A percentile compares a stretch with the other conserved stretches of the same genome.
Evolutionary conservation across 305 asterid species (phyloP).

Genomic region (Petunia hybrid): DNA sequence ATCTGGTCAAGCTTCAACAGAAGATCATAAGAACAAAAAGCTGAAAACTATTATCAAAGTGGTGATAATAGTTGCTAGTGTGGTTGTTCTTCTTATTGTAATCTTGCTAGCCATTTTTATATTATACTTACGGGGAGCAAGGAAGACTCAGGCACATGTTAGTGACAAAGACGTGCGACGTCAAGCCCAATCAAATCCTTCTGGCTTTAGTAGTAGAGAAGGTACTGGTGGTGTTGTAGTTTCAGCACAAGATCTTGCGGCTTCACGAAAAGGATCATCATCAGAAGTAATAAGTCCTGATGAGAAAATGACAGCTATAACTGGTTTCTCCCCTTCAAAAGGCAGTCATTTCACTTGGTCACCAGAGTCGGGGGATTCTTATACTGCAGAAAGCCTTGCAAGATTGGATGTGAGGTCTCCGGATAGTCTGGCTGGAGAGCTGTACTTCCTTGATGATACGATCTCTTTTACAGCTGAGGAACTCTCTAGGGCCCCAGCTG

Average conservation of each 20-base stretch:
- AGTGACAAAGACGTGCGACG: constrained; percentile 56
- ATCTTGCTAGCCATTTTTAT: constrained; percentile 67
- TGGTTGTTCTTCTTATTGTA: constrained; percentile 58
- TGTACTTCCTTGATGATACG: constrained; percentile 93
- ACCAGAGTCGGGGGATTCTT: constrained; percentile 90
- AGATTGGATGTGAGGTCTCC: constrained; percentile 90
- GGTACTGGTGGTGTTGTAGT: constrained; percentile 60
- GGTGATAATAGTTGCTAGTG: constrained; percentile 65
- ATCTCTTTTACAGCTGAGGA: constrained; percentile 89
- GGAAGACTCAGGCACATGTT: constrained; percentile 52
- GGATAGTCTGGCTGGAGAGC: constrained; percentile 87
- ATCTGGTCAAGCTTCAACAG: constrained; percentile 51
- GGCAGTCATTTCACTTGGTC: constrained; percentile 91
- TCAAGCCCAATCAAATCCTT: constrained; percentile 62
- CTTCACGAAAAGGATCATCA: constrained; percentile 70
- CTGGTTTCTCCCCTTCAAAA: constrained; percentile 91
- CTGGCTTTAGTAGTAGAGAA: constrained; percentile 58
- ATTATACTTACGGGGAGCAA: constrained; percentile 54
- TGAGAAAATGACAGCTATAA: constrained; percentile 67
- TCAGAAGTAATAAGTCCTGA: constrained; percentile 75
- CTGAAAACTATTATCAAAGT: constrained; percentile 62
- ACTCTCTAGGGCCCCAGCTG: constrained; percentile 94
- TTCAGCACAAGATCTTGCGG: constrained; percentile 69
- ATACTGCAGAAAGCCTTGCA: constrained; percentile 69
- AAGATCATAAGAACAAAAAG: constrained; percentile 44